Percentiles rank a stretch among this genome's conserved stretches.
Conservation (phyloP, 2,329 filamentous ascomycete species). For the Cylindrodendrum hubeiense region DNA sequence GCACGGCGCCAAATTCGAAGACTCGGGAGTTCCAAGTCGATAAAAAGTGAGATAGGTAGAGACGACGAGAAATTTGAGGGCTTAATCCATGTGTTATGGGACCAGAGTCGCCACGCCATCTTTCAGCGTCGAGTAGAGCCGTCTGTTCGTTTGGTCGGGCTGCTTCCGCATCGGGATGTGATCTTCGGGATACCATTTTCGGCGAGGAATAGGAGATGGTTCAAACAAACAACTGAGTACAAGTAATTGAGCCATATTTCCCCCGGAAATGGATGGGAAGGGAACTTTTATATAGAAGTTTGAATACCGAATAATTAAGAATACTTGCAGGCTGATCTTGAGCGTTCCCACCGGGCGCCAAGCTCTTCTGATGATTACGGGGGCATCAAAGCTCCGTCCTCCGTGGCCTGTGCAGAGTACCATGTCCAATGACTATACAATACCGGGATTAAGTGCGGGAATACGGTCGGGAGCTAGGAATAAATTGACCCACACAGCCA, state of each 20-base stretch:
- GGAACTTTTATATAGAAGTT: background rate
- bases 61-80: conserved; percentile 36
- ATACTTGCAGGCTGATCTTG: background rate
- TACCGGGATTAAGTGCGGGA: background rate
- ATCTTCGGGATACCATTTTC: background rate
- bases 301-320: background rate
- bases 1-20: conserved; percentile 71
- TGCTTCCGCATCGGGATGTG: background rate
- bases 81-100: background rate
- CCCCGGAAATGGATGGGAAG: background rate
- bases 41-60: conserved; percentile 70
- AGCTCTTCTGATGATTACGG: background rate
- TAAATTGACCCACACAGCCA: too few relatives aligned
- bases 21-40: conserved; percentile 73
- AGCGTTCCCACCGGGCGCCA: background rate
- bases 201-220: background rate
- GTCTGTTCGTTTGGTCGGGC: background rate
- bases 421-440: background rate
- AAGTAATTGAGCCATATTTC: background rate
- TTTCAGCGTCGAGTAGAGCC: background rate
- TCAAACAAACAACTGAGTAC: background rate
- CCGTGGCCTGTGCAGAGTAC: conserved; percentile 9
- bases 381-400: conserved; percentile 6
- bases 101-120: background rate
- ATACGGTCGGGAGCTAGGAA: too few relatives aligned